Percentiles rank a stretch among this genome's conserved stretches.
These are phyloP conservation scores for Citrus australasica DNA, from an alignment of 345 rosid genomes.

Conservation along the genomic window DNA sequence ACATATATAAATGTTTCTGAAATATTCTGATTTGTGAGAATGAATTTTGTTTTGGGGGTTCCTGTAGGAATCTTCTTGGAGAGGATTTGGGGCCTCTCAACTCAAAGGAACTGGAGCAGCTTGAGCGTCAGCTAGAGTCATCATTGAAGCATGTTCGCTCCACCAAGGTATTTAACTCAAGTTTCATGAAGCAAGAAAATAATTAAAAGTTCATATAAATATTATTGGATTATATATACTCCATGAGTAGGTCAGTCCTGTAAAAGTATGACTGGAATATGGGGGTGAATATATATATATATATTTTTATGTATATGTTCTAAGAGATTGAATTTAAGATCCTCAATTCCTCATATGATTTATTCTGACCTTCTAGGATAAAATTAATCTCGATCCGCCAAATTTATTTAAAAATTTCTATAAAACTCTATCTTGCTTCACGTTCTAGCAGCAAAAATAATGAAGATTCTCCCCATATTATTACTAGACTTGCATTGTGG, in stretches of 20 bases:
- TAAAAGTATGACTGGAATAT: no score
- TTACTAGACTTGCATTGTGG: no score
- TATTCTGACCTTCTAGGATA: no score
- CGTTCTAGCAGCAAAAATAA: no score
- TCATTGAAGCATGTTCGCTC: slow-evolving; percentile 89
- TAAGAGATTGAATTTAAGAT: no score
- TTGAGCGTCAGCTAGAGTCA: slow-evolving; percentile 83
- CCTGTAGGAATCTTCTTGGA: slow-evolving; percentile 79
- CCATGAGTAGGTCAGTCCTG: background rate
- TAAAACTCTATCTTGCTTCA: no score
- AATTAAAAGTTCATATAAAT: background rate
- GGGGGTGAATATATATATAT: no score
- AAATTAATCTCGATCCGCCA: no score
- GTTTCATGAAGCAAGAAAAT: background rate
- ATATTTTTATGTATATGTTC: no score
- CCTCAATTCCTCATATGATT: no score
- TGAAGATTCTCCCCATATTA: no score
- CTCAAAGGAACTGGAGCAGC: slow-evolving; percentile 95
- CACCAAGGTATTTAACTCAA: slow-evolving; percentile 52
- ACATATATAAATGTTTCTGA: background rate
- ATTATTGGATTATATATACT: background rate
- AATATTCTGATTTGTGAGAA: background rate
- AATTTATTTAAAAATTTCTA: no score
- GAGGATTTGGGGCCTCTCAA: slow-evolving; percentile 88
- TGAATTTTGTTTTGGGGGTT: background rate